These are phyloP conservation scores for Cordyceps cateniannulata DNA, from an alignment of 2,329 filamentous ascomycete genomes.

Conservation along the genomic window DNA sequence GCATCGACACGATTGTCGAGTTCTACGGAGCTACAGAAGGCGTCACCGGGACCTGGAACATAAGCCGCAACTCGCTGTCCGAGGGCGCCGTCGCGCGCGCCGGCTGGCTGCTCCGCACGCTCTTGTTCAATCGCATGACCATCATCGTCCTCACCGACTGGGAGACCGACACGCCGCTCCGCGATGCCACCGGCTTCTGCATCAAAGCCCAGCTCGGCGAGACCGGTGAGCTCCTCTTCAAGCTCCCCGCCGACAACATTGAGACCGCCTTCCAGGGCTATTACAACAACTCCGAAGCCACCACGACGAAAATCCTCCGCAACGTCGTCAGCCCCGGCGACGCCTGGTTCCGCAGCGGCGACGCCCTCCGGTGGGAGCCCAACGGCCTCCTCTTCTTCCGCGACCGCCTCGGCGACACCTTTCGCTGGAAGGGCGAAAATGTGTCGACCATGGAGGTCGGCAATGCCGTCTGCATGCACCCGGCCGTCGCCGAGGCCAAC, in stretches of 20 bases:
- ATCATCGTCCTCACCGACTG: conserved; percentile 60
- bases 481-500: conserved; percentile 67
- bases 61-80: conserved; percentile 63
- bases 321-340: conserved; percentile 70
- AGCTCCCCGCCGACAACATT: conserved; percentile 55
- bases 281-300: conserved; percentile 67
- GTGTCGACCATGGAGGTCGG: conserved; percentile 77
- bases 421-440: conserved; percentile 78
- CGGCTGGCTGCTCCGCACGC: conserved; percentile 52
- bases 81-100: conserved; percentile 71
- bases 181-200: conserved; percentile 61
- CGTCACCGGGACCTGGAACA: conserved; percentile 63
- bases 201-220: conserved; percentile 43
- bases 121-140: conserved; percentile 45
- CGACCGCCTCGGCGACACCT: conserved; percentile 73
- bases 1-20: conserved; percentile 65
- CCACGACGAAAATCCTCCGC: conserved; percentile 65
- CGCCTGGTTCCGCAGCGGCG: conserved; percentile 76
- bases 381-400: conserved; percentile 74
- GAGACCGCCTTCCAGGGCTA: conserved; percentile 71
- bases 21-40: conserved; percentile 80
- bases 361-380: conserved; percentile 63
- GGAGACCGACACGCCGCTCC: neutral
- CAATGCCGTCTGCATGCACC: conserved; percentile 61
- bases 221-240: conserved; percentile 69